Evolutionary conservation across 108 stramenopile genomes (phyloP), one percentile per base, ranked within the genome.

Genomic region (Parietichytrium sp.): DNA sequence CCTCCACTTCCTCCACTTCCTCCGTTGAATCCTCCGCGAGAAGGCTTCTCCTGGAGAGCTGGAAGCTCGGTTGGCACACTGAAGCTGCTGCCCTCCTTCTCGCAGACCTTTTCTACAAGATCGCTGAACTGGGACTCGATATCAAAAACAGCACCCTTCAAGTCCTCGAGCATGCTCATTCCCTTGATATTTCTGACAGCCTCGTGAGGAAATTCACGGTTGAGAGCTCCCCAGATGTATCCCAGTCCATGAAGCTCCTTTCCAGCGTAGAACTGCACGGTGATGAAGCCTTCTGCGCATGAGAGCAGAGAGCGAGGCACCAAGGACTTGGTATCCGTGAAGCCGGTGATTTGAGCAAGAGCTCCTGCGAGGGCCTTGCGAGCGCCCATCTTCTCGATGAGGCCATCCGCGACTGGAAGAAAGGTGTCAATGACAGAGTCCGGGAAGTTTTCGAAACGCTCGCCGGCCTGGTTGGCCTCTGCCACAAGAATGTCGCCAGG

Each of bases 141-240:
- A 47, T 89, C 88, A 81, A 89, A 88, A 15, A 88, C 55, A 18
- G 87, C 87, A 2, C 52, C 49, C 84, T 30, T 29, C 8, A 29
- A 26, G 25, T 86, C 86, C 4, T 83, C 86, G 23, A 53, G 16
- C 4, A 89, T 47, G 48, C 82, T 80, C 85, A 89, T 87, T 26
- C 88, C 88, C 12, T 85, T 84, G 3, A 89, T 42, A 38, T 47
- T 48, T 16, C 86, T 79, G 15, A 55, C 54, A n/a, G 54, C 80
- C 26, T 80, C 82, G 18, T 61, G 31, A 79, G 77, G 52, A 6
- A 89, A 48, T 4, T 77, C 55, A 16, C 83, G 83, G 49, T 82
- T 29, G 29, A 89, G 83, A n/a, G 85, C 87, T 26, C 49, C 82
- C 87, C 87, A 89, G 23, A 86, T 85, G 80, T 86, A 85, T 7